A percentile compares a stretch with the other conserved stretches of the same genome.
Evolutionary conservation across 345 rosid species (phyloP).

Genomic region (Orychophragmus violaceus): DNA sequence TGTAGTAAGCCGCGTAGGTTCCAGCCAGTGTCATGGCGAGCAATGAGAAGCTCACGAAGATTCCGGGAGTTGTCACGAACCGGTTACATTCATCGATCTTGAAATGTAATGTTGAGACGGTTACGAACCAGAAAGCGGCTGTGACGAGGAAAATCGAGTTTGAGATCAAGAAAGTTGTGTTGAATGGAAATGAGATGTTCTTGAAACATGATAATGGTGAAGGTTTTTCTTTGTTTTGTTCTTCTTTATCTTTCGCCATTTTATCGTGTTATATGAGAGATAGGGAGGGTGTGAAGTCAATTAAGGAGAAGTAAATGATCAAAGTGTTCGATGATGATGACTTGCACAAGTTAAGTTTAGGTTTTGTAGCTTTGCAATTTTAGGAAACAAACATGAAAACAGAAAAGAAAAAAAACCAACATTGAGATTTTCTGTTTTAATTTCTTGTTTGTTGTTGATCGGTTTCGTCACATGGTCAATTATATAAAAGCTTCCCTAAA

Average conservation of each 20-base stretch:
- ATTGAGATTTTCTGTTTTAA: background rate
- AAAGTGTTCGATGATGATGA: background rate
- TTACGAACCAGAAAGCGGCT: slow-evolving; percentile 10
- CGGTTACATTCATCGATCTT: slow-evolving; percentile 19
- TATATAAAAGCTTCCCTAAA: no score
- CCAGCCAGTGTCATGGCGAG: slow-evolving; percentile 9
- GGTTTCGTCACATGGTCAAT: background rate
- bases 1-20: slow-evolving; percentile 25
- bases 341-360: slow-evolving; percentile 7
- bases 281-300: background rate
- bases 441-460: slow-evolving; percentile 7
- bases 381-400: slow-evolving; percentile 11
- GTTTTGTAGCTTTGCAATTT: slow-evolving; percentile 18
- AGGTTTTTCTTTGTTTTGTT: background rate
- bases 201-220: background rate
- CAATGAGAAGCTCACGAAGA: slow-evolving; percentile 29
- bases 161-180: slow-evolving; percentile 24
- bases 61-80: slow-evolving; percentile 11
- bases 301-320: background rate
- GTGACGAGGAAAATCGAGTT: slow-evolving; percentile 21
- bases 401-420: slow-evolving; percentile 4
- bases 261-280: background rate
- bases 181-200: slow-evolving; percentile 19
- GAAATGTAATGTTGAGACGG: slow-evolving; percentile 22
- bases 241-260: slow-evolving; percentile 19